phyloP scores from a whole-genome alignment of 2,329 filamentous ascomycete genomes.

The Colletotrichum sp. region DNA sequence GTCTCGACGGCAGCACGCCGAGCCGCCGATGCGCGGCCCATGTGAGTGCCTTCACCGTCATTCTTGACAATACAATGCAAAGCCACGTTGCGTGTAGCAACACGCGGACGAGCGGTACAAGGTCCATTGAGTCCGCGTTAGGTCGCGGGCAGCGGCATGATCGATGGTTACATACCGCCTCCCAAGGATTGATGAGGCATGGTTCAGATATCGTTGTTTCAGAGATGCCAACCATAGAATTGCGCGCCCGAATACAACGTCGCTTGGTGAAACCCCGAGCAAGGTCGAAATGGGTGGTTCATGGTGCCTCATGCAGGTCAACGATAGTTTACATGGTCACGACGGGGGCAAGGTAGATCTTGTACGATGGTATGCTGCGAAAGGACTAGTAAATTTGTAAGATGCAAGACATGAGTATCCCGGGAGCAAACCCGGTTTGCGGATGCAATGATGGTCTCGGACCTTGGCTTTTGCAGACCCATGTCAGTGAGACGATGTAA shows the following conservation, averaged over 20 bases:
- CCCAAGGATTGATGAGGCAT: not conserved
- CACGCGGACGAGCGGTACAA: not conserved
- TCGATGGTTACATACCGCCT: conserved; percentile 2
- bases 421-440: not conserved
- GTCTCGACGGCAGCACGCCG: not conserved
- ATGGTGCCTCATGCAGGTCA: not conserved
- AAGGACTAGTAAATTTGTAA: not conserved
- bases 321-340: not conserved
- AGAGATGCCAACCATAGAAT: not conserved
- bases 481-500: not conserved
- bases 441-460: not conserved
- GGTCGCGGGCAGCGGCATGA: conserved; percentile 3
- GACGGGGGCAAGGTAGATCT: not conserved
- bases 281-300: not conserved
- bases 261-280: not conserved
- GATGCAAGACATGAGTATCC: not conserved
- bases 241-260: not conserved
- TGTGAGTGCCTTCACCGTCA: not conserved
- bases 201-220: not conserved
- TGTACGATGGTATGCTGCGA: not conserved
- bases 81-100: not conserved
- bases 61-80: not conserved
- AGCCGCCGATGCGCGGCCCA: not conserved
- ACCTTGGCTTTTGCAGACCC: not conserved
- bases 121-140: not conserved